Conservation (phyloP, 805 yeast species). For the Saturnispora silvae region DNA sequence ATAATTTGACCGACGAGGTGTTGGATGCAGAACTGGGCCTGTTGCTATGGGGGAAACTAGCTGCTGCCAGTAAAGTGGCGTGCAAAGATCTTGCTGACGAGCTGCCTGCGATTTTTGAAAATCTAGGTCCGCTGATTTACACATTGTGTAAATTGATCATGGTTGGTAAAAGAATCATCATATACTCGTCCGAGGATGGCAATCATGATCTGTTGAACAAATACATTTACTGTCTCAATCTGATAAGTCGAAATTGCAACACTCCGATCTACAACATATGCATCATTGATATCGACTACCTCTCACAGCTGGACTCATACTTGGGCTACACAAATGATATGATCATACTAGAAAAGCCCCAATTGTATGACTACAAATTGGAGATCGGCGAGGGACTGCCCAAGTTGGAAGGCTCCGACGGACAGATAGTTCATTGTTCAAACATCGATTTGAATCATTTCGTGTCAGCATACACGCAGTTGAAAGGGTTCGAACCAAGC, state of each 20-base stretch:
- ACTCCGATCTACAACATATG: slow-evolving; percentile 55
- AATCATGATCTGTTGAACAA: slow-evolving; percentile 26
- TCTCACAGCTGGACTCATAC: slow-evolving; percentile 28
- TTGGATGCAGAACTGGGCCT: slow-evolving; percentile 9
- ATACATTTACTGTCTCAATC: slow-evolving; percentile 46
- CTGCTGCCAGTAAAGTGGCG: slow-evolving; percentile 7
- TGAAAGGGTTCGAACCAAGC: slow-evolving; percentile 5
- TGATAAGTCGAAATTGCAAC: slow-evolving; percentile 38
- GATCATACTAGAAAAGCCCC: slow-evolving; percentile 42
- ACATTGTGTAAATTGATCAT: slow-evolving; percentile 54
- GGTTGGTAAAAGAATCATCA: slow-evolving; percentile 43
- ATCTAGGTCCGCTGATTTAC: slow-evolving; percentile 57
- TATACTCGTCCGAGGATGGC: slow-evolving; percentile 16
- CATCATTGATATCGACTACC: slow-evolving; percentile 41
- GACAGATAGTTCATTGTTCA: slow-evolving; percentile 20
- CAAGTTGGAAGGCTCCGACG: slow-evolving; percentile 11
- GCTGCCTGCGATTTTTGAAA: slow-evolving; percentile 36
- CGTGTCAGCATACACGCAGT: slow-evolving; percentile 19
- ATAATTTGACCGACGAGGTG: slow-evolving; percentile 14
- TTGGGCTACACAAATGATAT: slow-evolving; percentile 61
- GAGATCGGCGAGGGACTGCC: slow-evolving; percentile 20
- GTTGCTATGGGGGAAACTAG: neutral
- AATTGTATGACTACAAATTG: slow-evolving; percentile 39
- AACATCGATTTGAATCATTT: slow-evolving; percentile 30
- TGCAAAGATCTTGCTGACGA: slow-evolving; percentile 35